Conservation (phyloP, 805 yeast genomes). For the Wilhelminamyces savonicus region DNA sequence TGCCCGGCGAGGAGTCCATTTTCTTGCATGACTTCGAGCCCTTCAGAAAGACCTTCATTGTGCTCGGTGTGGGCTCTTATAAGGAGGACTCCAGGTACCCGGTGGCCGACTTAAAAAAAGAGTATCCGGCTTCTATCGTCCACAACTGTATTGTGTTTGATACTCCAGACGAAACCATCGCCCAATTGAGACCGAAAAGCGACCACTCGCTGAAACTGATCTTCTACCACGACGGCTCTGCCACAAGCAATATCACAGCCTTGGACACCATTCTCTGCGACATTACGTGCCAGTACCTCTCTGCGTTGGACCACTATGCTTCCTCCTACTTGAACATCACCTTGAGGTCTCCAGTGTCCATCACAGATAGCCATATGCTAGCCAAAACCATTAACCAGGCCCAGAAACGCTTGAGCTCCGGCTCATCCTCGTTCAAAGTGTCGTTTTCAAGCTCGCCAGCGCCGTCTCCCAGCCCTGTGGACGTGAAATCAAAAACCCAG, state of each 20-base stretch:
- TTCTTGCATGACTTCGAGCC: slow-evolving; percentile 88
- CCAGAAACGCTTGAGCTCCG: slow-evolving; percentile 38
- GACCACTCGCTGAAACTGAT: slow-evolving; percentile 10
- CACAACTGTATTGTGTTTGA: slow-evolving; percentile 54
- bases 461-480: slow-evolving; percentile 8
- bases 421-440: slow-evolving; percentile 27
- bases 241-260: slow-evolving; percentile 19
- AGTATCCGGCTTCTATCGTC: slow-evolving; percentile 47
- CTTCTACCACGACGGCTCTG: slow-evolving; percentile 21
- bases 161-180: slow-evolving; percentile 22
- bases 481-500: slow-evolving; percentile 28
- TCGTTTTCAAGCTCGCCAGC: slow-evolving; percentile 14
- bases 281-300: slow-evolving; percentile 57
- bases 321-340: slow-evolving; percentile 74
- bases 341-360: slow-evolving; percentile 71
- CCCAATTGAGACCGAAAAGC: slow-evolving; percentile 7
- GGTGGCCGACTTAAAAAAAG: slow-evolving; percentile 34
- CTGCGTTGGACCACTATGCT: slow-evolving; percentile 60
- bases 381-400: slow-evolving; percentile 35
- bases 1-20: slow-evolving; percentile 49
- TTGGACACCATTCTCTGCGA: slow-evolving; percentile 70
- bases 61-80: slow-evolving; percentile 40
- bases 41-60: slow-evolving; percentile 67
- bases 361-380: slow-evolving; percentile 43
- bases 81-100: slow-evolving; percentile 9